phyloP scores from a whole-genome alignment of 768 basidiomycete genomes.

The Royoungia palumana region DNA sequence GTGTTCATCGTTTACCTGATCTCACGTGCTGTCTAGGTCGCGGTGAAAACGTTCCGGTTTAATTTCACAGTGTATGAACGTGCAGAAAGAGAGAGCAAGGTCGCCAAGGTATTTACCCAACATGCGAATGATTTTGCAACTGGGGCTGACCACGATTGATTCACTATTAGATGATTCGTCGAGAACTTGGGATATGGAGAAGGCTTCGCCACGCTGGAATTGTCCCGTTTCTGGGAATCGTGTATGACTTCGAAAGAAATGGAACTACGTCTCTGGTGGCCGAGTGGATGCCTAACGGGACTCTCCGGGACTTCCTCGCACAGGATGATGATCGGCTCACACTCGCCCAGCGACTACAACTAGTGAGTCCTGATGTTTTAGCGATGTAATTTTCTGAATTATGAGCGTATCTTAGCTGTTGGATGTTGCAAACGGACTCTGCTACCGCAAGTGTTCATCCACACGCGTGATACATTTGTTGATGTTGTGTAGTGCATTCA shows the following conservation, averaged over 20 bases:
- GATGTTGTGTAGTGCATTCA: slow-evolving; percentile 6
- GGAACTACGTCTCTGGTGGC: slow-evolving; percentile 24
- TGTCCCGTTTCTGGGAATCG: slow-evolving; percentile 21
- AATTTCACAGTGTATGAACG: slow-evolving; percentile 2
- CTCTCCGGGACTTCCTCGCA: slow-evolving; percentile 17
- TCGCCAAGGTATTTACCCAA: neutral
- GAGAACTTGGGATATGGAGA: slow-evolving; percentile 26
- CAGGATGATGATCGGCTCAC: neutral
- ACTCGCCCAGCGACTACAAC: neutral
- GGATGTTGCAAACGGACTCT: slow-evolving; percentile 10
- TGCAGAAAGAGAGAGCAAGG: neutral
- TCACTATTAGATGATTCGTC: slow-evolving; percentile 12
- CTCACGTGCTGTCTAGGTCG: slow-evolving; percentile 1
- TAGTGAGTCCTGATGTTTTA: neutral
- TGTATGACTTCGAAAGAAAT: slow-evolving; percentile 19
- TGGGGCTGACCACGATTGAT: neutral
- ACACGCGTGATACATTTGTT: neutral
- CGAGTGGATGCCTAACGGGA: slow-evolving; percentile 28
- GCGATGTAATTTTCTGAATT: slow-evolving; percentile 23
- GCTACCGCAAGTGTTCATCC: neutral
- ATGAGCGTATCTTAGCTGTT: slow-evolving; percentile 9
- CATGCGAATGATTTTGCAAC: neutral
- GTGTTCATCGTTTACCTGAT: neutral
- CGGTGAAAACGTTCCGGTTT: slow-evolving; percentile 13
- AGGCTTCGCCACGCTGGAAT: slow-evolving; percentile 21